phyloP scores from a whole-genome alignment of 1,284 basidiomycete genomes.

The Microbotryum saponariae region DNA sequence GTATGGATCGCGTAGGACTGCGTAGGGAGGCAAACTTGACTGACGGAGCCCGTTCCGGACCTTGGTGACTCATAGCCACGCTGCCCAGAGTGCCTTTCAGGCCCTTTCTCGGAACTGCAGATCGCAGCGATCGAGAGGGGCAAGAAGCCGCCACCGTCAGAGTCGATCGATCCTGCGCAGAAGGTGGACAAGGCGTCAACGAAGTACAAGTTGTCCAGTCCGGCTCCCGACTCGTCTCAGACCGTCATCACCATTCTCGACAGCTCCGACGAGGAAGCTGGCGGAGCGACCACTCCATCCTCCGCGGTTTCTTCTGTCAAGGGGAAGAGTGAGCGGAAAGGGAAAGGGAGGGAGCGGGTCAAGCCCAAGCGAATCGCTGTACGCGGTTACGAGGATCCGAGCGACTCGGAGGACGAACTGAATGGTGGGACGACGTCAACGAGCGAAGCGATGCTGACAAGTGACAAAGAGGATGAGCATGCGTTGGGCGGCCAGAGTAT shows the following conservation, averaged over 20 bases:
- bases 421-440: not conserved
- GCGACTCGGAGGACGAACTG: slow-evolving; percentile 12
- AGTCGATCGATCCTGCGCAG: slow-evolving; percentile 5
- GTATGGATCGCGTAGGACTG: slow-evolving; percentile 20
- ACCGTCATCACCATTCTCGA: slow-evolving; percentile 26
- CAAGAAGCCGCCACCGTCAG: slow-evolving; percentile 17
- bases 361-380: not conserved
- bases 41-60: not conserved
- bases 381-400: not conserved
- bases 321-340: not conserved
- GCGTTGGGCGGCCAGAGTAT: not conserved
- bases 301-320: not conserved
- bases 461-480: not conserved
- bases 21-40: slow-evolving; percentile 4
- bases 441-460: slow-evolving; percentile 5
- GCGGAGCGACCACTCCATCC: not conserved
- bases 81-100: slow-evolving; percentile 20
- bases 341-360: not conserved
- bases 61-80: slow-evolving; percentile 7
- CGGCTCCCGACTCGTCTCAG: slow-evolving; percentile 7
- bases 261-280: slow-evolving; percentile 20
- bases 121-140: slow-evolving; percentile 3
- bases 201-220: not conserved
- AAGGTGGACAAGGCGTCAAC: too few relatives aligned
- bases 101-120: slow-evolving; percentile 18